phyloP scores from a whole-genome alignment of 306 rosid genomes.

The Prunus kanzakura region DNA sequence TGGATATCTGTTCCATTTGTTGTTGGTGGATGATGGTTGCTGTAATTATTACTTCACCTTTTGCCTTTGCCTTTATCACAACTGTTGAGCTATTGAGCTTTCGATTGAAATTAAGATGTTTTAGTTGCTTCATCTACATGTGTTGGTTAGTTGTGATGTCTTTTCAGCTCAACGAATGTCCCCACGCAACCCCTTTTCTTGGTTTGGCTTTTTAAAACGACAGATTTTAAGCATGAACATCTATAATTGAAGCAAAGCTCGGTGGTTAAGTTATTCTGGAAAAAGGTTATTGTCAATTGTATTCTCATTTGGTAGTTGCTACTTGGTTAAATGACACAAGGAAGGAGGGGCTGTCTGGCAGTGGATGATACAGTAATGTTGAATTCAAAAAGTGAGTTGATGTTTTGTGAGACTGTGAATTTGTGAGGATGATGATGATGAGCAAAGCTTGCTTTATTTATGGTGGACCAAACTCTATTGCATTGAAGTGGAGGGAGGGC shows the following conservation, averaged over 20 bases:
- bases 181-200: conserved; percentile 22
- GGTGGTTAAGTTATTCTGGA: too few species aligned
- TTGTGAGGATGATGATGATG: conserved; percentile 22
- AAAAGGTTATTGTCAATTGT: too few species aligned
- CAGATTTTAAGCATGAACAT: neutral
- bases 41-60: conserved; percentile 30
- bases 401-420: neutral
- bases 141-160: conserved; percentile 34
- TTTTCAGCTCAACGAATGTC: conserved; percentile 21
- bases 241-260: conserved; percentile 14
- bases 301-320: too few species aligned
- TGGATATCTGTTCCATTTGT: conserved; percentile 22
- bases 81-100: conserved; percentile 1
- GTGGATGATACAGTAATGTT: too few species aligned
- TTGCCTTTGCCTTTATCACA: conserved; percentile 12
- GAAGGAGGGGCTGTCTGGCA: too few species aligned
- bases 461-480: too few species aligned
- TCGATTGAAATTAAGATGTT: conserved; percentile 31
- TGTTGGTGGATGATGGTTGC: conserved; percentile 21
- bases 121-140: conserved; percentile 7
- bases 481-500: too few species aligned
- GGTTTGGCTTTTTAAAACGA: neutral
- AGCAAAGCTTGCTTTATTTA: conserved; percentile 3
- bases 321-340: too few species aligned
- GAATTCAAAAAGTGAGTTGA: neutral